A percentile compares a stretch with the other conserved stretches of the same genome.
Conservation (phyloP, 352 stramenopile genomes). For the Peronospora belbahrii region DNA sequence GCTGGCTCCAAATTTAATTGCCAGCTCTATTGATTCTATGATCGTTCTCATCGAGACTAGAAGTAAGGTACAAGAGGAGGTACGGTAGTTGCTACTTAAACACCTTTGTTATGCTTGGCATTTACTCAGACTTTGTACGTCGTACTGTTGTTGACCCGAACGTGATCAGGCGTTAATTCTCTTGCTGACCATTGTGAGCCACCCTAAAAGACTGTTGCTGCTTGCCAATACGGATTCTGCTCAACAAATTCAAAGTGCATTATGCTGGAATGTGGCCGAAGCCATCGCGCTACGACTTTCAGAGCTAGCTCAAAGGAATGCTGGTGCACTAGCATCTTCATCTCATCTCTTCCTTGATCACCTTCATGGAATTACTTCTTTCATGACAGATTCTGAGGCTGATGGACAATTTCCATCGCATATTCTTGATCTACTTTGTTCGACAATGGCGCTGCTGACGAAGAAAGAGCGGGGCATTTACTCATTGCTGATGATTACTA, state of each 20-base stretch:
- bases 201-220: constrained; percentile 52
- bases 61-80: constrained; percentile 52
- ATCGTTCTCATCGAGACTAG: constrained; percentile 29
- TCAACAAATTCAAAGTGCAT: constrained; percentile 22
- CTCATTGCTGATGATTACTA: constrained; percentile 78
- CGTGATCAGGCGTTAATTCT: constrained; percentile 47
- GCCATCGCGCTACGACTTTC: constrained; percentile 42
- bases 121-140: neutral
- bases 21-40: constrained; percentile 31
- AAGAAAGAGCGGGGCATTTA: constrained; percentile 60
- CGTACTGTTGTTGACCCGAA: too few relatives aligned
- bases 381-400: constrained; percentile 18
- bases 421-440: constrained; percentile 61
- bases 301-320: constrained; percentile 32
- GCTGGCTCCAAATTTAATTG: constrained; percentile 35
- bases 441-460: constrained; percentile 56
- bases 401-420: constrained; percentile 42
- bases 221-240: constrained; percentile 29
- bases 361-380: constrained; percentile 55
- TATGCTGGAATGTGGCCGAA: constrained; percentile 64
- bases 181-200: constrained; percentile 58
- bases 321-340: constrained; percentile 38
- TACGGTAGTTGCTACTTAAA: constrained; percentile 10
- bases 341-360: constrained; percentile 75
- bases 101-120: neutral